phyloP scores from a whole-genome alignment of 148 eudicot species.

The Amaranthus palmeri region DNA sequence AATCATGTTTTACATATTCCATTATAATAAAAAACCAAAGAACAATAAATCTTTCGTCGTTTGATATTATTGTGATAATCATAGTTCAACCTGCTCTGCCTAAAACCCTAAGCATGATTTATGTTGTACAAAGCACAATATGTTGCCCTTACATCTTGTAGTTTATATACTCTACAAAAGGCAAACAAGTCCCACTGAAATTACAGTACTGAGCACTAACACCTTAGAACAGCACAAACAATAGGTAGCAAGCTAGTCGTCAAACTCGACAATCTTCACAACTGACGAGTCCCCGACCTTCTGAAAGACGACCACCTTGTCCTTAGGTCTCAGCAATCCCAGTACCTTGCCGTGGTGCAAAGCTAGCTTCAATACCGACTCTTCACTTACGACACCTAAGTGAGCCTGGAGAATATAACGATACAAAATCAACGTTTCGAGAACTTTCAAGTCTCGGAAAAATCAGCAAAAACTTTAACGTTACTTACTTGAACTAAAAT shows the following conservation, averaged over 20 bases:
- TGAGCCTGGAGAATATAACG: conserved; percentile 28
- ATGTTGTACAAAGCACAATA: not conserved
- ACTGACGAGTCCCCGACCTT: conserved; percentile 52
- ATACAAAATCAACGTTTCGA: not conserved
- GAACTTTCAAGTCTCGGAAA: too few species aligned
- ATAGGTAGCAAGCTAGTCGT: conserved; percentile 17
- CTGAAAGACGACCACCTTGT: conserved; percentile 56
- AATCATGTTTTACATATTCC: too few species aligned
- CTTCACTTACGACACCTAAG: conserved; percentile 40
- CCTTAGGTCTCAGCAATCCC: conserved; percentile 46
- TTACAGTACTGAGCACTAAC: not conserved
- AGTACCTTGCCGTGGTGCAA: conserved; percentile 40
- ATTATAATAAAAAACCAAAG: too few species aligned
- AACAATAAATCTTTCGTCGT: too few species aligned
- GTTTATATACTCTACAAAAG: not conserved
- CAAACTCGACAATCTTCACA: conserved; percentile 39
- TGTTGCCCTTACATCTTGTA: not conserved
- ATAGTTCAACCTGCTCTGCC: not conserved
- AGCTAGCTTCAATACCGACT: conserved; percentile 48
- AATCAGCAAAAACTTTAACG: too few species aligned
- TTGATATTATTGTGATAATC: too few species aligned
- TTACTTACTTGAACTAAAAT: too few species aligned
- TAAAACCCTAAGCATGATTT: not conserved
- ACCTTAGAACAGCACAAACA: not conserved
- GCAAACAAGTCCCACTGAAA: not conserved